phyloP scores from a whole-genome alignment of 768 basidiomycete genomes.

The Mycena haematopus region DNA sequence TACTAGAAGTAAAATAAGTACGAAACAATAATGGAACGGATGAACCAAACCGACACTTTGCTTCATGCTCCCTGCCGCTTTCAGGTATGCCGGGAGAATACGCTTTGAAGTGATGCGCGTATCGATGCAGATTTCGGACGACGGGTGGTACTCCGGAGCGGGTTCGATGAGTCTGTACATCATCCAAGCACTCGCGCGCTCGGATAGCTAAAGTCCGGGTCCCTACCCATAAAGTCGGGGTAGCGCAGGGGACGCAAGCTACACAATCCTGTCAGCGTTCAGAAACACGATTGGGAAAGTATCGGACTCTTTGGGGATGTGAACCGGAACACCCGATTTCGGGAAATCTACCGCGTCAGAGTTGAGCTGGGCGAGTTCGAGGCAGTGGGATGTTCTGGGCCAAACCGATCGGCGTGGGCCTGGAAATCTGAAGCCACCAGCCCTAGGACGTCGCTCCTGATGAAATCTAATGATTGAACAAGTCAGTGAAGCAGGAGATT shows the following conservation, averaged over 20 bases:
- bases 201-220: constrained; percentile 8
- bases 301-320: constrained; percentile 10
- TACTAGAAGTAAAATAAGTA: constrained; percentile 4
- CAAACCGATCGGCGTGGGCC: constrained; percentile 21
- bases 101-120: constrained; percentile 15
- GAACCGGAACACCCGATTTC: constrained; percentile 23
- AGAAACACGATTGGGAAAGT: too few relatives aligned
- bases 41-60: constrained; percentile 13
- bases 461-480: constrained; percentile 7
- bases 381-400: constrained; percentile 17
- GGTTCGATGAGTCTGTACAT: constrained; percentile 30
- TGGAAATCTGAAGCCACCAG: constrained; percentile 9
- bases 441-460: constrained; percentile 25
- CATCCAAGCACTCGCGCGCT: constrained; percentile 23
- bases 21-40: neutral
- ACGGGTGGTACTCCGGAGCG: constrained; percentile 25
- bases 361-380: constrained; percentile 24
- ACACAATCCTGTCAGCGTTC: neutral
- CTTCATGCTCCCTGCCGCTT: constrained; percentile 23
- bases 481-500: neutral
- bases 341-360: constrained; percentile 30
- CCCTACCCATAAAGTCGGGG: constrained; percentile 29
- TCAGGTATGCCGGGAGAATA: constrained; percentile 9
- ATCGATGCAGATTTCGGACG: constrained; percentile 8
- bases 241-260: constrained; percentile 17